Evolutionary conservation across 345 rosid species (phyloP), one percentile per base, ranked within the genome.

Genomic region (Dipteronia sinensis): DNA sequence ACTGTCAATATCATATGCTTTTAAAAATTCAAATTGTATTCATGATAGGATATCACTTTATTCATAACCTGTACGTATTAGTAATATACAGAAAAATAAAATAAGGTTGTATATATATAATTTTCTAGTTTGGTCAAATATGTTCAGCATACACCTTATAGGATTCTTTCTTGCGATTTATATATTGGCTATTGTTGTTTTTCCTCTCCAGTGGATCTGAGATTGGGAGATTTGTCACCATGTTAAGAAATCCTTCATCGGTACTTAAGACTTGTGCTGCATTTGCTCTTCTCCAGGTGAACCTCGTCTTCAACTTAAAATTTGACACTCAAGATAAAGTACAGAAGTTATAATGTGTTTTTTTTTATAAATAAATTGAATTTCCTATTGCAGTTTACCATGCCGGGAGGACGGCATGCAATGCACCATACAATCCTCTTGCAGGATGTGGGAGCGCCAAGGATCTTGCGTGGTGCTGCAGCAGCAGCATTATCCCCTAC

Each of bases 281-380:
- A 47, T 81, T 86, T 31, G 86, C 88, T 56, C 86, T 86, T 79
- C 78, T 86, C 63, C 88, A 86, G 82, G 88, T 86, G 61, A 73
- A 56, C 17, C 15, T 40, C 23, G 34, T 58, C 25, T 75, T n/a
- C 27, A 23, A 15, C 7, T 10, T 55, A 29, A 71, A 71, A 53
- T 29, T 16, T 53, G 64, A 71, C 16, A 53, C 38, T 6, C 23
- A 10, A 17, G 47, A 71, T 31, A 13, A 19, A 2, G 19, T 2
- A 34, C 0, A 34, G 38, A 34, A 34, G 38, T 3, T 34, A 34
- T 3, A 4, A 4, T 34, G 38, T 34, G 38, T 34, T 6, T 34
- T 5, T 31, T 31, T 2, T 31, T 3, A 3, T 31, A 31, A 31
- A 31, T 16, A 23, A 22, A 19, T 46, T 4, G 55, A 31, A 17